phyloP scores from a whole-genome alignment of 2,329 filamentous ascomycete genomes.

The Lachnellula arida region DNA sequence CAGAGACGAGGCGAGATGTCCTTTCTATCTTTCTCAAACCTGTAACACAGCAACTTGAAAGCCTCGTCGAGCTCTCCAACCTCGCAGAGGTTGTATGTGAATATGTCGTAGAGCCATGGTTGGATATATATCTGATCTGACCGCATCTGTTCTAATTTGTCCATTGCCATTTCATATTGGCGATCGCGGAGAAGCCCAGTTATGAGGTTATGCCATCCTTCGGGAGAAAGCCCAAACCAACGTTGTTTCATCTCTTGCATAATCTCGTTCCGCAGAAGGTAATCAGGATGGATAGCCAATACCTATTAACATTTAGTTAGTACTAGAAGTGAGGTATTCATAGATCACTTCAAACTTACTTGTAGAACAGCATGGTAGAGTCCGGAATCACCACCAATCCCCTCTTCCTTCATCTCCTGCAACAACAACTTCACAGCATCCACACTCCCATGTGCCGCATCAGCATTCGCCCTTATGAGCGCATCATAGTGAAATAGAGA shows the following conservation, averaged over 20 bases:
- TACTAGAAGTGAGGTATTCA: not conserved
- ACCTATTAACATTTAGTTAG: constrained; percentile 40
- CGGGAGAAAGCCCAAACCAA: constrained; percentile 61
- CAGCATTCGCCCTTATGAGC: constrained; percentile 67
- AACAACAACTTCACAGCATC: constrained; percentile 59
- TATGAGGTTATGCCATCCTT: constrained; percentile 62
- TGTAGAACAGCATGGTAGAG: constrained; percentile 70
- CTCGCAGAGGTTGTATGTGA: constrained; percentile 68
- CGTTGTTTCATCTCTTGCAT: constrained; percentile 68
- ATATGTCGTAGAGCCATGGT: constrained; percentile 73
- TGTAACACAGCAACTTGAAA: constrained; percentile 59
- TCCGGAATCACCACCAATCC: constrained; percentile 58
- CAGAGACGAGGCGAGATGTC: constrained; percentile 55
- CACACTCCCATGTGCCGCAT: constrained; percentile 60
- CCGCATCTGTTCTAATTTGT: constrained; percentile 63
- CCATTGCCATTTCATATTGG: constrained; percentile 76
- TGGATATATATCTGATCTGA: constrained; percentile 51
- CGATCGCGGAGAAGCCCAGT: constrained; percentile 74
- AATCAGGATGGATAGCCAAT: constrained; percentile 81
- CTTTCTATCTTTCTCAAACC: constrained; percentile 40
- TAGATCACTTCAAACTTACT: constrained; percentile 37
- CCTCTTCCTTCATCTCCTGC: constrained; percentile 62
- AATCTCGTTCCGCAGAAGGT: constrained; percentile 66
- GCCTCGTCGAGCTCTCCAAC: constrained; percentile 74
- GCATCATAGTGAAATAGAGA: constrained; percentile 65